A percentile compares a stretch with the other conserved stretches of the same genome.
Conservation (phyloP, 2,329 filamentous ascomycete genomes). For the Penicillium sp. region DNA sequence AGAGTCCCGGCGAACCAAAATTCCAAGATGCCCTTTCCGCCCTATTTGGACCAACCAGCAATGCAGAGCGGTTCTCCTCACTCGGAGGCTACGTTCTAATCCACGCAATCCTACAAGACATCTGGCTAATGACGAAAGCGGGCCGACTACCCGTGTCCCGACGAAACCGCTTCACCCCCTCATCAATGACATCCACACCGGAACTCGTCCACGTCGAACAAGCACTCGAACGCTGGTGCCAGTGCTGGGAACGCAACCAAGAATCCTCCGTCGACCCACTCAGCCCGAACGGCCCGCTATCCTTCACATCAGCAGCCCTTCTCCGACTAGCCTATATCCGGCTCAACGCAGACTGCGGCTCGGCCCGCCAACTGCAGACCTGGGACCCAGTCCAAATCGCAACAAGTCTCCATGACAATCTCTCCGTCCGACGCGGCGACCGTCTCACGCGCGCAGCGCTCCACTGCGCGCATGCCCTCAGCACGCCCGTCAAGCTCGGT, state of each 20-base stretch:
- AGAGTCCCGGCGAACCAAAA: slow-evolving; percentile 25
- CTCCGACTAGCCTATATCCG: slow-evolving; percentile 36
- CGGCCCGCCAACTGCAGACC: slow-evolving; percentile 31
- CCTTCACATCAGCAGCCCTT: slow-evolving; percentile 35
- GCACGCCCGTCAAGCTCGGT: slow-evolving; percentile 55
- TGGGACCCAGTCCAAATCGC: slow-evolving; percentile 35
- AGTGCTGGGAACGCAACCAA: slow-evolving; percentile 37
- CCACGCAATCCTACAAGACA: slow-evolving; percentile 34
- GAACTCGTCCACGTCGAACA: slow-evolving; percentile 31
- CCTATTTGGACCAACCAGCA: slow-evolving; percentile 23
- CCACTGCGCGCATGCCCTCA: slow-evolving; percentile 55
- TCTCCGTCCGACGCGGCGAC: slow-evolving; percentile 48
- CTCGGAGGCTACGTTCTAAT: slow-evolving; percentile 35
- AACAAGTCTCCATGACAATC: slow-evolving; percentile 30
- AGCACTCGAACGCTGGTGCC: slow-evolving; percentile 35
- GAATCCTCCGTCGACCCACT: slow-evolving; percentile 36
- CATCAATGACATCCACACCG: slow-evolving; percentile 23
- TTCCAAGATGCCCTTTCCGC: slow-evolving; percentile 30
- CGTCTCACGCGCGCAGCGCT: slow-evolving; percentile 48
- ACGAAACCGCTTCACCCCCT: slow-evolving; percentile 11
- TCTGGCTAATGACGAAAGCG: slow-evolving; percentile 36
- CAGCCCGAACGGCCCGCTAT: slow-evolving; percentile 34
- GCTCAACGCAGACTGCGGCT: slow-evolving; percentile 35
- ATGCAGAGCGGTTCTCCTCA: slow-evolving; percentile 31
- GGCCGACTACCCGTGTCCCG: slow-evolving; percentile 26